Conservation (phyloP, 208 protist genomes). For the Crithidia acanthocephali region DNA sequence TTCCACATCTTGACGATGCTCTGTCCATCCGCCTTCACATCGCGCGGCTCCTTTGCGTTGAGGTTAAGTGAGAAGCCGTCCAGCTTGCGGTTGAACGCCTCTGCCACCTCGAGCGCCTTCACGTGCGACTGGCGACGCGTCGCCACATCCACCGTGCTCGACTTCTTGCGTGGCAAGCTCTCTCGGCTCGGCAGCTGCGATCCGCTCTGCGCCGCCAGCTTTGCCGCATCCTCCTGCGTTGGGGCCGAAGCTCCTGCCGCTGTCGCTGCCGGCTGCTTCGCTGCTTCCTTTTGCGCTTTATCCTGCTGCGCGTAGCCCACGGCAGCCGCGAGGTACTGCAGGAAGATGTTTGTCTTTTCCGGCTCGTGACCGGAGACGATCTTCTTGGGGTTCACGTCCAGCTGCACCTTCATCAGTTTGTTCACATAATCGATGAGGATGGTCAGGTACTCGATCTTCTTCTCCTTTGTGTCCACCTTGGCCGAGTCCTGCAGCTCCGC, state of each 20-base stretch:
- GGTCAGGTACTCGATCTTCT: slow-evolving; percentile 88
- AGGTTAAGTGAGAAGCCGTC: slow-evolving; percentile 67
- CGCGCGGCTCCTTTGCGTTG: slow-evolving; percentile 27
- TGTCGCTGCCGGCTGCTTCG: slow-evolving; percentile 6
- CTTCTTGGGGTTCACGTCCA: slow-evolving; percentile 88
- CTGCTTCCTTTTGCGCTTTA: slow-evolving; percentile 42
- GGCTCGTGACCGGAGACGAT: slow-evolving; percentile 88
- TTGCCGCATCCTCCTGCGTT: not conserved
- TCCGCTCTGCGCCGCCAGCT: not conserved
- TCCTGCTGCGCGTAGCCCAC: slow-evolving; percentile 84
- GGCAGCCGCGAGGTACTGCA: slow-evolving; percentile 81
- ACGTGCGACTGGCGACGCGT: slow-evolving; percentile 2
- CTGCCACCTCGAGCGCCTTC: slow-evolving; percentile 13
- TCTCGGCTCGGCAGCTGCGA: slow-evolving; percentile 24
- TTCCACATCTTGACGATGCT: slow-evolving; percentile 86
- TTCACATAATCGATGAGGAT: slow-evolving; percentile 74
- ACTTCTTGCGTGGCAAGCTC: slow-evolving; percentile 38
- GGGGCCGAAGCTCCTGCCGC: slow-evolving; percentile 13
- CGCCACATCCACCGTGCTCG: not conserved
- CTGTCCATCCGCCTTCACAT: slow-evolving; percentile 47
- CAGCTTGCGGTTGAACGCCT: slow-evolving; percentile 64
- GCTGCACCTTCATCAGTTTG: slow-evolving; percentile 60
- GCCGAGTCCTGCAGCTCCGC: slow-evolving; percentile 51
- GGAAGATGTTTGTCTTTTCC: slow-evolving; percentile 90
- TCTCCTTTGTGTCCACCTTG: slow-evolving; percentile 83